These are phyloP conservation scores for Botrytis pseudocinerea DNA, from an alignment of 2,329 filamentous ascomycete species.

Conservation along the genomic window DNA sequence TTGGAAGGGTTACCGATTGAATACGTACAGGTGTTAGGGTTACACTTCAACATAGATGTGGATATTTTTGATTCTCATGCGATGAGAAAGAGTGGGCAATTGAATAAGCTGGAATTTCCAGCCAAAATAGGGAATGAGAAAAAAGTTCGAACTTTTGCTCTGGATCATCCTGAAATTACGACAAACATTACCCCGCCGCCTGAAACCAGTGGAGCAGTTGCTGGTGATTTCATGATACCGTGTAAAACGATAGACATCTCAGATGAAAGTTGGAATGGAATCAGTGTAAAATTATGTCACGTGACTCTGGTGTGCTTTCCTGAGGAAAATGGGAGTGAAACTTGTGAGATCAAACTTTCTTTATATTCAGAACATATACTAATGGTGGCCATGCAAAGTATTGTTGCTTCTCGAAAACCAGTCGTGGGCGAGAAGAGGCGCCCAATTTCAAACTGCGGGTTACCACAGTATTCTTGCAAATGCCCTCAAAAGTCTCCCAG, in stretches of 20 bases:
- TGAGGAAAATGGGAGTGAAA: not conserved
- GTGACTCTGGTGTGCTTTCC: constrained; percentile 11
- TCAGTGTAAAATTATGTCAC: constrained; percentile 2
- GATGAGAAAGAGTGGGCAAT: constrained; percentile 5
- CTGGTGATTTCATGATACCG: constrained; percentile 9
- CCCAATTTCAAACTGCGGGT: not conserved
- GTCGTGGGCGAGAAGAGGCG: not conserved
- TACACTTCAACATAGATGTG: constrained; percentile 8
- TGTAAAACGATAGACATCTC: not conserved
- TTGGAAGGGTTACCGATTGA: constrained; percentile 10
- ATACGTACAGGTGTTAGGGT: not conserved
- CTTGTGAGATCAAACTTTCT: not conserved
- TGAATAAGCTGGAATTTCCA: not conserved
- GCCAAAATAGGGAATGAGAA: not conserved
- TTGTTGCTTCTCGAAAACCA: constrained; percentile 11
- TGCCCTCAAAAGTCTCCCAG: constrained; percentile 1
- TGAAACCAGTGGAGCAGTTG: not conserved
- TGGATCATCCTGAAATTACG: constrained; percentile 6
- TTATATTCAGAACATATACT: not conserved
- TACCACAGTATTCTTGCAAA: not conserved
- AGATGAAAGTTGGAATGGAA: not conserved
- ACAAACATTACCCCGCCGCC: not conserved
- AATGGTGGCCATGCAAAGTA: not conserved
- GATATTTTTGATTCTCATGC: constrained; percentile 14
- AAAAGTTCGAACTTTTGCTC: not conserved